Evolutionary conservation across 768 basidiomycete genomes (phyloP).

Genomic region (Mycena haematopus): DNA sequence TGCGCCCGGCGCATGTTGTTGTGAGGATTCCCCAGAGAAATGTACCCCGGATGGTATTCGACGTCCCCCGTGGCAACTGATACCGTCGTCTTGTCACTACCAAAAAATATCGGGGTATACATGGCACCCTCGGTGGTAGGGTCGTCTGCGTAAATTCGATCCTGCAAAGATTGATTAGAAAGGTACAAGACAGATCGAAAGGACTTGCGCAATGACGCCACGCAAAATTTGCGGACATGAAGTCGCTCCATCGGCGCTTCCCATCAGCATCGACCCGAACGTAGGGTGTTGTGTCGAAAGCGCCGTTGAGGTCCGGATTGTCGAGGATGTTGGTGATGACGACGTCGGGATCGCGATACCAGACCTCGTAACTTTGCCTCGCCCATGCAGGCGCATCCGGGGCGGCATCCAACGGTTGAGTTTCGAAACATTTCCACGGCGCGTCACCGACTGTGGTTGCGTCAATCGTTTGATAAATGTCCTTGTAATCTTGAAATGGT

Average conservation of each 20-base stretch:
- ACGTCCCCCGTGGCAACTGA: conserved; percentile 34
- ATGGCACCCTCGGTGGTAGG: neutral
- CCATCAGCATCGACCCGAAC: conserved; percentile 33
- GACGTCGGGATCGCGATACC: conserved; percentile 38
- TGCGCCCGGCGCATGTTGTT: conserved; percentile 34
- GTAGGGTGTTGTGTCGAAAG: conserved; percentile 43
- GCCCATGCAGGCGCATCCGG: conserved; percentile 42
- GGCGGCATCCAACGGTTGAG: conserved; percentile 23
- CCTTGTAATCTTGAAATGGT: conserved; percentile 34
- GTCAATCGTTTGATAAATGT: conserved; percentile 39
- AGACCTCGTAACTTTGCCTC: conserved; percentile 36
- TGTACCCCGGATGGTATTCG: conserved; percentile 35
- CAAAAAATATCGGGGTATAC: conserved; percentile 28
- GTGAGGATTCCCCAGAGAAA: conserved; percentile 32
- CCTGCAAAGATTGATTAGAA: neutral
- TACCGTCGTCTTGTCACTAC: conserved; percentile 37
- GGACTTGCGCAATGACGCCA: conserved; percentile 44
- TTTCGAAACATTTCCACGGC: conserved; percentile 36
- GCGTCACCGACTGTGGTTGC: conserved; percentile 32
- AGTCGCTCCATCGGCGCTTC: conserved; percentile 36
- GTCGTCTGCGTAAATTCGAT: neutral
- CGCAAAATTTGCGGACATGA: conserved; percentile 50
- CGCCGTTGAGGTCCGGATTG: conserved; percentile 42
- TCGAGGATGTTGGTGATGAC: conserved; percentile 39
- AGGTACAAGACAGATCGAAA: neutral